These are phyloP conservation scores for Fusarium temperatum DNA, from an alignment of 2,329 filamentous ascomycete genomes.

Conservation along the genomic window DNA sequence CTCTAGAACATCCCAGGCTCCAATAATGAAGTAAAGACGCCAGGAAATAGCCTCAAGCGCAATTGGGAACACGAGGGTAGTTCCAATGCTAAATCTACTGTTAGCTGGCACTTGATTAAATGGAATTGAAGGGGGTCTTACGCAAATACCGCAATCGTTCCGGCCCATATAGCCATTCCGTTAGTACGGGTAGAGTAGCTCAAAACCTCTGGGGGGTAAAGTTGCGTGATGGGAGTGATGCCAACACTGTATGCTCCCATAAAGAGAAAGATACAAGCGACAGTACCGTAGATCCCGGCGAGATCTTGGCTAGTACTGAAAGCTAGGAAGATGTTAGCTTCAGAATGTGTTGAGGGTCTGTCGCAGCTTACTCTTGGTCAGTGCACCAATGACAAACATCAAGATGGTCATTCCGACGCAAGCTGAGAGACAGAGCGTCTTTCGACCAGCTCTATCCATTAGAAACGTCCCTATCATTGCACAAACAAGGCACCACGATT, in stretches of 20 bases:
- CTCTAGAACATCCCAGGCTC: neutral
- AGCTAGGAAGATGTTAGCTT: neutral
- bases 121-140: neutral
- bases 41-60: neutral
- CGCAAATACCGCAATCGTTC: neutral
- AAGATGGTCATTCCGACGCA: neutral
- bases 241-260: neutral
- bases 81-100: neutral
- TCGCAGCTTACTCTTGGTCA: neutral
- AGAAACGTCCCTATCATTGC: neutral
- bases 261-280: neutral
- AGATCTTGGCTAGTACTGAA: neutral
- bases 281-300: neutral
- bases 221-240: neutral
- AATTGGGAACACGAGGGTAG: neutral
- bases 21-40: neutral
- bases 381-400: neutral
- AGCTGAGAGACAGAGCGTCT: neutral
- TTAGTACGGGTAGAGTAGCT: neutral
- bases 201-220: neutral
- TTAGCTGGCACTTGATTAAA: neutral
- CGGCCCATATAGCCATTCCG: neutral
- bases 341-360: fast-evolving
- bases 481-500: neutral
- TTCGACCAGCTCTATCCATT: neutral